phyloP scores from a whole-genome alignment of 768 basidiomycete genomes.

The Boletus pseudopeckii region DNA sequence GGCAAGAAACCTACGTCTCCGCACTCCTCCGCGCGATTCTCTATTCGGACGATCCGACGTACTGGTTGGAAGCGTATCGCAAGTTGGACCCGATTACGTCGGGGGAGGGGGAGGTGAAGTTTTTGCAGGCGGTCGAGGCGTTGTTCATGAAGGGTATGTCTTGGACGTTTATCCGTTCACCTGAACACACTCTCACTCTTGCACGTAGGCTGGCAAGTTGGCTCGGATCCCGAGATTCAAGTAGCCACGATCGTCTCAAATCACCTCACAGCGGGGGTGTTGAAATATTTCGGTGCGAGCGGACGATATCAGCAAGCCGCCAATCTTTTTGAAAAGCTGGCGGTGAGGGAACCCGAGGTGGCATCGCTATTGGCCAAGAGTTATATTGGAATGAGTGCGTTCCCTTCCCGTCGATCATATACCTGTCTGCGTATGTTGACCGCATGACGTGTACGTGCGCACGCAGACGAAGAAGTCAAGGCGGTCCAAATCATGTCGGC shows the following conservation, averaged over 20 bases:
- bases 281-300: conserved; percentile 96
- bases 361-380: conserved; percentile 81
- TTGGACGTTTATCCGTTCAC: not conserved
- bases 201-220: conserved; percentile 89
- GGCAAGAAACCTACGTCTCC: conserved; percentile 97
- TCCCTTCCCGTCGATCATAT: not conserved
- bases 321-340: conserved; percentile 90
- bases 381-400: conserved; percentile 97
- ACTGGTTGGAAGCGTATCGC: conserved; percentile 89
- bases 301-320: conserved; percentile 84
- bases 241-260: conserved; percentile 96
- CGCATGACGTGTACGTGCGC: not conserved
- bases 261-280: conserved; percentile 88
- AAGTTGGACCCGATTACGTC: conserved; percentile 93
- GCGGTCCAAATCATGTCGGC: conserved; percentile 90
- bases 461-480: conserved; percentile 93
- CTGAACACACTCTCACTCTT: not conserved
- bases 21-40: conserved; percentile 87
- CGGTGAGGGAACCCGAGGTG: conserved; percentile 85
- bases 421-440: not conserved
- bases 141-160: conserved; percentile 77
- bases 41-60: conserved; percentile 93
- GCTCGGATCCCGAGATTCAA: conserved; percentile 97
- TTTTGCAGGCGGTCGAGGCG: conserved; percentile 85
- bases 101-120: conserved; percentile 83